These are phyloP conservation scores for Diaporthe ampelina DNA, from an alignment of 2,329 filamentous ascomycete genomes.

Conservation along the genomic window DNA sequence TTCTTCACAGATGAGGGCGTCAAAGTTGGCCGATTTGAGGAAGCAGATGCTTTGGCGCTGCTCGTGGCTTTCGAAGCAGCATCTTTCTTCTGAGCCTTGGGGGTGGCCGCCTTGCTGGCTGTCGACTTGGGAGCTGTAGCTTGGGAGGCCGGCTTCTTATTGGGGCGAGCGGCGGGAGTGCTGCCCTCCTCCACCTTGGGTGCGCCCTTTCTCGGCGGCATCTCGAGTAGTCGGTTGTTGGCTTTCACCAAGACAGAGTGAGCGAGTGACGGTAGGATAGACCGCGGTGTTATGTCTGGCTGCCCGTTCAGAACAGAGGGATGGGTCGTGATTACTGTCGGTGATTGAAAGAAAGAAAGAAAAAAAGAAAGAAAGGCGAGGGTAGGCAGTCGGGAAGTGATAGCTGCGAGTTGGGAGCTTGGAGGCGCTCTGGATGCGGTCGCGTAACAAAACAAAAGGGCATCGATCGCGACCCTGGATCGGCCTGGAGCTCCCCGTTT, in stretches of 20 bases:
- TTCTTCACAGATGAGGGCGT: conserved; percentile 17
- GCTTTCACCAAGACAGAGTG: conserved; percentile 41
- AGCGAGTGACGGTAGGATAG: not conserved
- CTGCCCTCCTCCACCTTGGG: conserved; percentile 30
- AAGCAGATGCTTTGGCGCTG: conserved; percentile 25
- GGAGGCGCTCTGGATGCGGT: conserved; percentile 30
- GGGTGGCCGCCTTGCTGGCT: not conserved
- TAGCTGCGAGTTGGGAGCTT: conserved; percentile 18
- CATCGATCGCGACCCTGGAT: conserved; percentile 18
- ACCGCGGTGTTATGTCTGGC: not conserved
- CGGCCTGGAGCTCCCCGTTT: conserved; percentile 22
- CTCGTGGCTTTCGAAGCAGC: conserved; percentile 16
- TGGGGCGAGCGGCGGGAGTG: conserved; percentile 29
- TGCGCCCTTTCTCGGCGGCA: conserved; percentile 42
- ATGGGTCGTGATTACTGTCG: no score
- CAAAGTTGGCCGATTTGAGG: not conserved
- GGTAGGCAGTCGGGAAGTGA: not conserved
- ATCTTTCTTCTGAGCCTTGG: conserved; percentile 38
- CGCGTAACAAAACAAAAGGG: conserved; percentile 29
- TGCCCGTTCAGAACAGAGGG: no score
- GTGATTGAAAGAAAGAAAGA: not conserved
- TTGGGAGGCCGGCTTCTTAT: conserved; percentile 40
- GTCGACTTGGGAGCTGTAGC: not conserved
- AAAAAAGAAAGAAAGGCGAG: not conserved
- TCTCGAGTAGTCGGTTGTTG: conserved; percentile 32